Conservation (phyloP, 2,329 filamentous ascomycete species). For the Coleophoma crateriformis region DNA sequence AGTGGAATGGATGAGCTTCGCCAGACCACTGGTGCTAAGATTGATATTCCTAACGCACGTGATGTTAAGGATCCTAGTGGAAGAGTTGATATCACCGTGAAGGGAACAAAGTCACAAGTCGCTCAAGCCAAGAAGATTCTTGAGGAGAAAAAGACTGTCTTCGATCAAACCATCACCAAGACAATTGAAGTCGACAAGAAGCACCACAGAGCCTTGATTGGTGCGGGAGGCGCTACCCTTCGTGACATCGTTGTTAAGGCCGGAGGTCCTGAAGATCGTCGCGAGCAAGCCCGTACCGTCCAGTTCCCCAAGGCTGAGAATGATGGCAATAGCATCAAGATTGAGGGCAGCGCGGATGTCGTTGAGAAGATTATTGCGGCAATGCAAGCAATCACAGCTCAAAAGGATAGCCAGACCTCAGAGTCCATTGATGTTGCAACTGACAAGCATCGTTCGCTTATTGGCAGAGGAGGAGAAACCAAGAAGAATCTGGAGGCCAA, state of each 20-base stretch:
- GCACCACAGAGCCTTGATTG: constrained; percentile 86
- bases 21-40: constrained; percentile 76
- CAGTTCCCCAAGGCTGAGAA: constrained; percentile 90
- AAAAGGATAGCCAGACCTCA: constrained; percentile 77
- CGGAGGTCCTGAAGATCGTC: constrained; percentile 82
- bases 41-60: constrained; percentile 81
- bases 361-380: constrained; percentile 84
- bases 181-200: constrained; percentile 91
- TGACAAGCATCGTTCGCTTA: constrained; percentile 85
- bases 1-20: constrained; percentile 87
- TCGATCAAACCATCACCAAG: constrained; percentile 83
- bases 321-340: constrained; percentile 75
- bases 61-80: constrained; percentile 61
- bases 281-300: constrained; percentile 80
- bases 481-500: constrained; percentile 80
- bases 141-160: constrained; percentile 78
- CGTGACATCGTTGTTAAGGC: constrained; percentile 81
- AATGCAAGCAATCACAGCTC: constrained; percentile 75
- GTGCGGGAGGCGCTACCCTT: constrained; percentile 80
- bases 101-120: constrained; percentile 87
- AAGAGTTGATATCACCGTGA: constrained; percentile 81
- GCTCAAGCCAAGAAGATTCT: constrained; percentile 87
- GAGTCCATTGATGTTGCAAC: constrained; percentile 76
- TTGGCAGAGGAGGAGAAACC: constrained; percentile 85
- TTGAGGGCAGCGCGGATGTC: constrained; percentile 78